phyloP scores from a whole-genome alignment of 495 filamentous ascomycete genomes.

The Penicillium canariense region DNA sequence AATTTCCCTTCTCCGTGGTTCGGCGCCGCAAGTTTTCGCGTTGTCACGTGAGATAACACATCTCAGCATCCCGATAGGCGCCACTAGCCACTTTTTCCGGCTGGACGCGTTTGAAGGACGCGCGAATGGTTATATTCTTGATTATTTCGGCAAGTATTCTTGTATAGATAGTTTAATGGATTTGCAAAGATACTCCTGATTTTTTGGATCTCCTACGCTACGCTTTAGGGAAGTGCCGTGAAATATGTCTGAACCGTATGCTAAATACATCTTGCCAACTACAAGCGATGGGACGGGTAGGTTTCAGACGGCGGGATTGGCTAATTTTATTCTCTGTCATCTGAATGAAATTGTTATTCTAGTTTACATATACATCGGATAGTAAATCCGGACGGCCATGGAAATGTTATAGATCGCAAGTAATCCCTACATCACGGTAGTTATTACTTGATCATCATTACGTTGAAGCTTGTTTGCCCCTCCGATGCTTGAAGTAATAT shows the following conservation, averaged over 20 bases:
- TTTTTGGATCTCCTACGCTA: too few species aligned
- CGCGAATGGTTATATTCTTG: too few species aligned
- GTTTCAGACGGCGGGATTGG: too few species aligned
- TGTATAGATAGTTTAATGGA: too few species aligned
- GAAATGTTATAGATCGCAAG: too few species aligned
- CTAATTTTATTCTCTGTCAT: not conserved
- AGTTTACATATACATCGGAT: not conserved
- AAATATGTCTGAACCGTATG: too few species aligned
- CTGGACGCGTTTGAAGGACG: not conserved
- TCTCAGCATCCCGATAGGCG: slow-evolving; percentile 12
- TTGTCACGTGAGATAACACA: slow-evolving; percentile 24
- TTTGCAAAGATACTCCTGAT: too few species aligned
- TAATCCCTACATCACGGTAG: not conserved
- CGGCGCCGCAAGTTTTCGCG: slow-evolving; percentile 18
- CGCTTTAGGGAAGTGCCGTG: too few species aligned
- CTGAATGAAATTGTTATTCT: not conserved
- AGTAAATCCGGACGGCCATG: too few species aligned
- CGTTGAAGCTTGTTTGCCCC: slow-evolving; percentile 1
- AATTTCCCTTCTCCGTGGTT: slow-evolving; percentile 19
- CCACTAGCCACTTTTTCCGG: slow-evolving; percentile 5
- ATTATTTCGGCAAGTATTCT: too few species aligned
- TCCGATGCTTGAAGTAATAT: not conserved
- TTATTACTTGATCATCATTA: not conserved
- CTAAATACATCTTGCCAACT: too few species aligned
- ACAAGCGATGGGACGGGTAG: too few species aligned